These are phyloP conservation scores for Bryoglossum gracile DNA, from an alignment of 495 filamentous ascomycete species.

Conservation along the genomic window DNA sequence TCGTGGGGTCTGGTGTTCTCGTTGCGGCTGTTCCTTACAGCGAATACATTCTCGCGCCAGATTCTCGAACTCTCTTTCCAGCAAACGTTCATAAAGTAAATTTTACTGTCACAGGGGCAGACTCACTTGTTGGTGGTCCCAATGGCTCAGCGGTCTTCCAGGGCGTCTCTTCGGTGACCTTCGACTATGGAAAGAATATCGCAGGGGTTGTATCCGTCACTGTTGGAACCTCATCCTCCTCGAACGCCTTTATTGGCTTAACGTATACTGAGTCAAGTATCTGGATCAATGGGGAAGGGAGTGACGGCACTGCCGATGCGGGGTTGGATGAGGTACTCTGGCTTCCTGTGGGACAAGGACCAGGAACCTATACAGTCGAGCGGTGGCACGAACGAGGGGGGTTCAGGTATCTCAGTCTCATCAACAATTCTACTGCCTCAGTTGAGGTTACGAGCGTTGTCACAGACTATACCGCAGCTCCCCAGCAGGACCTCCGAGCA, in stretches of 20 bases:
- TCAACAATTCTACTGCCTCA: slow-evolving; percentile 24
- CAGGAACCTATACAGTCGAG: slow-evolving; percentile 4
- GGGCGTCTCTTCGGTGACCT: slow-evolving; percentile 30
- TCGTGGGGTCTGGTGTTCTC: not conserved
- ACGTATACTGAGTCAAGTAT: slow-evolving; percentile 55
- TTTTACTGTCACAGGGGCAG: not conserved
- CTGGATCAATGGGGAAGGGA: slow-evolving; percentile 49
- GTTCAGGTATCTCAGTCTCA: slow-evolving; percentile 45
- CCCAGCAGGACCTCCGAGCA: slow-evolving; percentile 34
- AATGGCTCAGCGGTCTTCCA: not conserved
- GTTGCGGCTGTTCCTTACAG: not conserved
- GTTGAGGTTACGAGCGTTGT: slow-evolving; percentile 34
- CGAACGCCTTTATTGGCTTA: slow-evolving; percentile 42
- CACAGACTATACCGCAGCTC: slow-evolving; percentile 48
- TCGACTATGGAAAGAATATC: slow-evolving; percentile 50
- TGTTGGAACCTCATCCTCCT: slow-evolving; percentile 34
- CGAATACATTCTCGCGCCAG: slow-evolving; percentile 8
- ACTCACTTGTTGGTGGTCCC: not conserved
- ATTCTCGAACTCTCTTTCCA: not conserved
- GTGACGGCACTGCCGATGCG: slow-evolving; percentile 48
- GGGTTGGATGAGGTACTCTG: slow-evolving; percentile 45
- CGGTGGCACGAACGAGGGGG: slow-evolving; percentile 43
- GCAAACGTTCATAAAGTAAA: not conserved
- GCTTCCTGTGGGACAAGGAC: slow-evolving; percentile 40
- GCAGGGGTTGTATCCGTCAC: slow-evolving; percentile 47